A percentile compares a stretch with the other conserved stretches of the same genome.
These are phyloP conservation scores for Taphrina deformans DNA, from an alignment of 1,139 yeast species.

Conservation along the genomic window DNA sequence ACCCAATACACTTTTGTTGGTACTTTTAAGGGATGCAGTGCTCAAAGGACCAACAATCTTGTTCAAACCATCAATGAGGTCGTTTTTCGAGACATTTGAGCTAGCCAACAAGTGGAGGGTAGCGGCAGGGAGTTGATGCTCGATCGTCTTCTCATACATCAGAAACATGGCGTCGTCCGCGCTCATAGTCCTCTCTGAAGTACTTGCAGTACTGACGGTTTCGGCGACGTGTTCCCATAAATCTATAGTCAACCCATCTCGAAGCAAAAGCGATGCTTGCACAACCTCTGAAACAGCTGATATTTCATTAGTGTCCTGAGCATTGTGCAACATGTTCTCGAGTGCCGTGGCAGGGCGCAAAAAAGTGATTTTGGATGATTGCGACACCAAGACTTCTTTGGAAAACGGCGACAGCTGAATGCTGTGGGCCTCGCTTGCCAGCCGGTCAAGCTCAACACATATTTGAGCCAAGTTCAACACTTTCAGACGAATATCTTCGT, in stretches of 20 bases:
- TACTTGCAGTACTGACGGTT: neutral
- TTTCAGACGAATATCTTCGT: conserved; percentile 10
- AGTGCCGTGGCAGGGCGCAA: conserved; percentile 4
- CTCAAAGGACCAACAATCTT: neutral
- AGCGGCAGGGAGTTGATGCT: neutral
- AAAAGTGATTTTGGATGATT: conserved; percentile 3
- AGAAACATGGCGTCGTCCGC: conserved; percentile 26
- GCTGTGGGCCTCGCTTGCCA: conserved; percentile 23
- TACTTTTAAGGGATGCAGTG: neutral
- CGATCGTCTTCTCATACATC: conserved; percentile 10
- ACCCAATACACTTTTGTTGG: neutral
- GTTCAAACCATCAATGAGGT: neutral
- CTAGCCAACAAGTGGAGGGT: neutral
- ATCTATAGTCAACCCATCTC: neutral
- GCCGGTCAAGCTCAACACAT: conserved; percentile 14
- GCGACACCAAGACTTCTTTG: conserved; percentile 11
- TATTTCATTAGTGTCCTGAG: neutral
- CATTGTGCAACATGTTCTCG: neutral
- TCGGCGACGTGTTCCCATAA: neutral
- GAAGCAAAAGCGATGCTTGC: neutral
- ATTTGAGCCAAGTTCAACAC: conserved; percentile 20
- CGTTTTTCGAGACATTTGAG: neutral
- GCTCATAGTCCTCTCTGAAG: conserved; percentile 21
- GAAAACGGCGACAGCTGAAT: neutral
- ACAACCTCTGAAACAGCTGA: neutral